Base-by-base conservation (phyloP, 768 basidiomycete species). In the Mycena rebaudengoi region DNA sequence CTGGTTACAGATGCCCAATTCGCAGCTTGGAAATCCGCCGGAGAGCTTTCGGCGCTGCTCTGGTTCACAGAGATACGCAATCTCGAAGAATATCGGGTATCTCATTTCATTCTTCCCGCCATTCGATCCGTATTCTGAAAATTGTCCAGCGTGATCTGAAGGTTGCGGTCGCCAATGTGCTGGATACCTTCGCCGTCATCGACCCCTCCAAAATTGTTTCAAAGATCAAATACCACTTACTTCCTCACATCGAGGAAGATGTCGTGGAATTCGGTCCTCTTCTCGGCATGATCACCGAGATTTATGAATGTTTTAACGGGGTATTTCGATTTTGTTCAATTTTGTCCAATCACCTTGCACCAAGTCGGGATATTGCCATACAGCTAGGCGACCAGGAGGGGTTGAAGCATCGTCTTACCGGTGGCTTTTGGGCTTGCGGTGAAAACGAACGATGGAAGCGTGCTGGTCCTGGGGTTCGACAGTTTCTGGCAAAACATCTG, bases 11-110 rank as follows among this genome's bases (percentile, higher is more conserved):
- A 63, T 0, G 40, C 20, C 4, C 71, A 73, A 5, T 54, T 74
- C 5, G 26, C 60, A 12, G 64, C 46, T 4, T 76, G 75, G 75
- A 58, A 51, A 0, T 21, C 61, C 2, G 60, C 72, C n/a, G 71
- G 70, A 0, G 21, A 62, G 13, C 65, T 77, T 0, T 39, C 68
- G 0, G 69, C 76, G 0, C 65, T 77, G 1, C 53, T 78, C 4
- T 78, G 77, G 76, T 64, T 71, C 16, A 71, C 66, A 0, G 43
- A 53, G 30, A 77, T 77, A 16, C 29, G 67, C 1, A 43, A 76
- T 28, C 56, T 12, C 0, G 63, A 73, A 3, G 4, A 28, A 14
- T 77, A 77, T 61, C 26, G 71, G 10, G 70, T 76, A 26, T 13
- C 30, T 37, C 18, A 10, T 37, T 37, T 18, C 10, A 37, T 18